Base-by-base conservation (phyloP, 768 basidiomycete genomes). In the Pholiota conissans region DNA sequence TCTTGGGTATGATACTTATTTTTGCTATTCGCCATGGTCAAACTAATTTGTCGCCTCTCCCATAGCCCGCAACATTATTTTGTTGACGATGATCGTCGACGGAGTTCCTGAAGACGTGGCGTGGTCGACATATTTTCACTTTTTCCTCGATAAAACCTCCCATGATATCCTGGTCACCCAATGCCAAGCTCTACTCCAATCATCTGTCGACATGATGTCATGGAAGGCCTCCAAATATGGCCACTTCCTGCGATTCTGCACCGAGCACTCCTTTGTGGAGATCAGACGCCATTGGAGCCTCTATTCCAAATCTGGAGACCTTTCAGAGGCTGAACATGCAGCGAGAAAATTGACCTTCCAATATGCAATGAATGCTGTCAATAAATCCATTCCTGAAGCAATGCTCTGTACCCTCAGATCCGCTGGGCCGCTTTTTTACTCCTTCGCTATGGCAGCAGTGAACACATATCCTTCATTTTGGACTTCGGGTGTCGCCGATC, bases 1-100 rank as follows among this genome's bases (percentile, higher is more conserved):
- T 81, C 16, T 59, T 83, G 45, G 79, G 82, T 79, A 56, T 32
- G 13, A 27, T 34, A 52, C 22, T 26, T 37, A 16, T 32, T 42
- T 29, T 22, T 45, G 16, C 3, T 26, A n/a, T n/a, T n/a, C n/a
- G n/a, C n/a, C n/a, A n/a, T n/a, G n/a, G n/a, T n/a, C n/a, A n/a
- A n/a, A n/a, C n/a, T n/a, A n/a, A n/a, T n/a, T n/a, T n/a, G n/a
- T n/a, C n/a, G n/a, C n/a, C n/a, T n/a, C n/a, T n/a, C n/a, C n/a
- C n/a, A n/a, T n/a, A 84, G 83, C 83, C 11, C 74, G 83, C 11
- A 82, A 83, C 55, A 65, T 77, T 24, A 54, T 84, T 9, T 70
- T 84, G 5, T 67, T 79, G 46, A 77, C 79, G 0, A 59, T 84
- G 57, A 60, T 81, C 6, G 54, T 60, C 2, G 80, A 83, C 49